Evolutionary conservation across 2,329 filamentous ascomycete species (phyloP).

Genomic region (Claviceps sp.): DNA sequence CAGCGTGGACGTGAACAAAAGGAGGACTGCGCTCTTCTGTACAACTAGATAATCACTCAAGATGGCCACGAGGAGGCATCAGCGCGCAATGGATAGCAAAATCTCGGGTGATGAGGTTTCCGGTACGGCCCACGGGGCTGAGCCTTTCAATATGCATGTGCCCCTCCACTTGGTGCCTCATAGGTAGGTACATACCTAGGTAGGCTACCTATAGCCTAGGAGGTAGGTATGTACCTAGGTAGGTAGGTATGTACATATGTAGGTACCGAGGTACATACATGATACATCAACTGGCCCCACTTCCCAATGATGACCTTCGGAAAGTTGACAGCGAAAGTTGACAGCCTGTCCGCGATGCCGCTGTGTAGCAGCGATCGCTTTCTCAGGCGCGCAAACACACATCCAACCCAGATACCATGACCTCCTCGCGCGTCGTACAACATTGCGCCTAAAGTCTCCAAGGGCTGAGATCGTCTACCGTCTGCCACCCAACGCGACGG

Average conservation of each 20-base stretch:
- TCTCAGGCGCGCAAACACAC: neutral
- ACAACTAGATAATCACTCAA: no score
- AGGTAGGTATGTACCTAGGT: no score
- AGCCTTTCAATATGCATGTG: no score
- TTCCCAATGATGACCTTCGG: neutral
- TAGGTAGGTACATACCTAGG: no score
- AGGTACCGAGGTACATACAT: no score
- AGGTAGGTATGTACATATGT: no score
- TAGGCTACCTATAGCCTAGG: no score
- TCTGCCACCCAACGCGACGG: neutral
- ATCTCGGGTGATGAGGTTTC: no score
- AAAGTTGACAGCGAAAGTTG: slow-evolving; percentile 3
- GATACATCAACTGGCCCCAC: neutral
- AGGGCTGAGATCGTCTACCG: neutral
- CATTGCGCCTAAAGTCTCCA: neutral
- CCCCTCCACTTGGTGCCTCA: no score
- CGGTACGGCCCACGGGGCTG: no score
- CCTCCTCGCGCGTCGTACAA: neutral
- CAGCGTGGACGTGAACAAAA: neutral
- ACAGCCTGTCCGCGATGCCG: slow-evolving; percentile 2
- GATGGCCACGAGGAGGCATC: no score
- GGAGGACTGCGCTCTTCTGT: neutral
- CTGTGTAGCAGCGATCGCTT: neutral
- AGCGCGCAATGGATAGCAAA: no score
- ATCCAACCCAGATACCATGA: neutral